Evolutionary conservation across 495 filamentous ascomycete species (phyloP), one percentile per base, ranked within the genome.

Genomic region (Trichoderma reesei): DNA sequence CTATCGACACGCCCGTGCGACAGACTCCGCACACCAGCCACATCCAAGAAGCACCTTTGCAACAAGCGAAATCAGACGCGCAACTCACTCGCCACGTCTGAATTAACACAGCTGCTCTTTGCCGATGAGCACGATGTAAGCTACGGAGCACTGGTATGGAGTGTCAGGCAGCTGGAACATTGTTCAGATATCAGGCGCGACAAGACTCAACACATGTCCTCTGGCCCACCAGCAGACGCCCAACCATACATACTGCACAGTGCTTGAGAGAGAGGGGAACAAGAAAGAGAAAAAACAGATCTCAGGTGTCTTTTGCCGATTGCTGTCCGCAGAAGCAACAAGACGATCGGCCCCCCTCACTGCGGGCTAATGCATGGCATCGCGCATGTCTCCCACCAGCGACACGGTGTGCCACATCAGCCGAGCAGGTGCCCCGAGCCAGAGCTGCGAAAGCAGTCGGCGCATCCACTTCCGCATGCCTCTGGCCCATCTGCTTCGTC

Each of bases 341-440:
- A 56, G 26, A 33, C 51, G 51, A 56, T 56, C 51, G 51, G 51
- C 20, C 51, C 51, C 5, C 26, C 18, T 56, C 20, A 20, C 51
- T 9, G 51, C 51, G 51, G 46, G 34, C 31, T 56, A 56, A 56
- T 56, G 51, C 51, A 56, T 56, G 26, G 51, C 51, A 56, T 56
- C 51, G 51, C 33, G 51, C 51, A 26, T 26, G 26, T 26, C 1
- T 54, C 14, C 46, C 14, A 9, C n/a, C 46, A 34, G 26, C 26
- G 51, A 33, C 51, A 46, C 51, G 31, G 14, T 34, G 5, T 56
- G 51, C 51, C 26, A 56, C 51, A 56, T 54, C n/a, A 54, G 46
- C 46, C 46, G 46, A 54, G 51, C 8, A 48, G 16, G 38, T 26
- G 41, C 4, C 4, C 41, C 41, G 41, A 14, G 16, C 41, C 41